Base-by-base conservation (phyloP, 257 asterid genomes). In the Plantago ovata region DNA sequence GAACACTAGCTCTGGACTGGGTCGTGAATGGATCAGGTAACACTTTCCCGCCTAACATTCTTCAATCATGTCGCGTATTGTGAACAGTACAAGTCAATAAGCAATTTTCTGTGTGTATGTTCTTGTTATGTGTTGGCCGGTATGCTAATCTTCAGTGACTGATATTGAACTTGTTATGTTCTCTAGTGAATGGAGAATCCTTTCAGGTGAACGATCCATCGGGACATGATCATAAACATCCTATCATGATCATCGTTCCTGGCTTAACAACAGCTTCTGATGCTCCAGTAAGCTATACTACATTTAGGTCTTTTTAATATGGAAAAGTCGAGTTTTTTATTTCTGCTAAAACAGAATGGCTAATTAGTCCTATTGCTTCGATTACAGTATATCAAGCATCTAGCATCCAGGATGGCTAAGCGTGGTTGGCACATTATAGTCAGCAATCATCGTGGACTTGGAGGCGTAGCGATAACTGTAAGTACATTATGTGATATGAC, bases 1-100 rank as follows among this genome's bases (percentile, higher is more conserved):
- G 86, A 45, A 85, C 95, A 8, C 32, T 85, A 64, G 95, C 92
- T 72, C 53, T 85, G 81, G 92, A 85, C 67, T 85, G 95, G 95
- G 73, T 78, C 56, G 42, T 48, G 71, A 78, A 62, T 56, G 61
- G 53, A 5, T 68, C 78, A 49, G 88, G 85, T 32, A 32, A 13
- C 11, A 10, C 9, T 16, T 10, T 21, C 38, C 4, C n/a, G n/a
- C n/a, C n/a, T n/a, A 32, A 4, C 9, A 5, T 46, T 46, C 10
- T 10, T 28, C 36, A 28, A 28, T 28, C 36, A 28, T 8, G 4
- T 28, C 36, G 6, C 36, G 7, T 28, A 28, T 28, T 28, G 0
- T 28, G 36, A 28, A 28, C 36, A 0, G 7, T 3, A 28, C 7
- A 28, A 28, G 7, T 28, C 36, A 28, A 28, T 28, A 28, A 28